Conservation (phyloP, 1,284 basidiomycete genomes). For the Pascua sp. region DNA sequence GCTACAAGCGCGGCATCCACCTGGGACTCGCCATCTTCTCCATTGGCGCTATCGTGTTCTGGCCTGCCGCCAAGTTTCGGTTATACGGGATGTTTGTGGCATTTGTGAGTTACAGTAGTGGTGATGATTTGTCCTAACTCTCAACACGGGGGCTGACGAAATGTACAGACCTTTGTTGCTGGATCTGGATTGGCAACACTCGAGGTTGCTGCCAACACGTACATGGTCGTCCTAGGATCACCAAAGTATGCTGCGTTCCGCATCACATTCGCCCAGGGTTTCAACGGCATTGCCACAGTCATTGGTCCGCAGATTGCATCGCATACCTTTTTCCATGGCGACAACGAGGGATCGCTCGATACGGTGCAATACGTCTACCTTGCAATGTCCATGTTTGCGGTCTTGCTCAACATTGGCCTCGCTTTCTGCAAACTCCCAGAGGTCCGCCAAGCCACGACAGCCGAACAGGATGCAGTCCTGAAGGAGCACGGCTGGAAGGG, state of each 20-base stretch:
- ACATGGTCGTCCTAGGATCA: conserved; percentile 34
- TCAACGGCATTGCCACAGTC: conserved; percentile 40
- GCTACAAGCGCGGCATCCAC: conserved; percentile 40
- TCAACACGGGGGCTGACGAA: not conserved
- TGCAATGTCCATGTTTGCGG: conserved; percentile 26
- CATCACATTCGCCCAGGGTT: conserved; percentile 32
- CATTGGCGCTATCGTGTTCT: conserved; percentile 33
- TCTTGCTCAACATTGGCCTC: conserved; percentile 26
- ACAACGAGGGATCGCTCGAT: conserved; percentile 21
- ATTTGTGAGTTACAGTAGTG: conserved; percentile 15
- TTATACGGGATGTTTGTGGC: conserved; percentile 25
- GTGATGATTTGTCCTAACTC: conserved; percentile 13
- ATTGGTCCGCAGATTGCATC: conserved; percentile 34
- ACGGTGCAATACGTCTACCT: conserved; percentile 42
- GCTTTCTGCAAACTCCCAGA: conserved; percentile 36
- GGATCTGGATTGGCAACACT: conserved; percentile 36
- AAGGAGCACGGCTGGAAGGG: conserved; percentile 23
- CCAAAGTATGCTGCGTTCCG: conserved; percentile 30
- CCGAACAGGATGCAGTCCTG: conserved; percentile 18
- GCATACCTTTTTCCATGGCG: conserved; percentile 35
- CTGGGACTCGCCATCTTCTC: conserved; percentile 30
- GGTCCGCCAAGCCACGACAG: conserved; percentile 27
- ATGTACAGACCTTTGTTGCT: conserved; percentile 24
- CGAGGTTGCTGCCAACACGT: conserved; percentile 36
- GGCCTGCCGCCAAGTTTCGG: conserved; percentile 27